Percentiles rank a stretch among this genome's conserved stretches.
phyloP scores from a whole-genome alignment of 1,284 basidiomycete species.

The Retiboletus flavoniger region DNA sequence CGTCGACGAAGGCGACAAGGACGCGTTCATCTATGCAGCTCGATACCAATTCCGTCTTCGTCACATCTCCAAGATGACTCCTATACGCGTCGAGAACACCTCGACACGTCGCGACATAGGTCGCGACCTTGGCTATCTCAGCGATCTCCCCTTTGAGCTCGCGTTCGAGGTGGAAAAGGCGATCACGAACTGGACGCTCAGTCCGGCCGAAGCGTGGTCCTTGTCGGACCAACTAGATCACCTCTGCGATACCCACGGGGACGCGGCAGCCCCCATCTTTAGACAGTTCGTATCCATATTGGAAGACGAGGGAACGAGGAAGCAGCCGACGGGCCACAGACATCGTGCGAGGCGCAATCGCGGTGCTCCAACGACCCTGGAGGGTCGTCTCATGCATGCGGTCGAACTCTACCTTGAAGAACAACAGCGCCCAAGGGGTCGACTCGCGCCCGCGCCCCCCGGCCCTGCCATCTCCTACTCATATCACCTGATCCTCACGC shows the following conservation, averaged over 20 bases:
- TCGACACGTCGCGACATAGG: background rate
- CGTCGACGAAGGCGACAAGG: constrained; percentile 20
- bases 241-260: constrained; percentile 20
- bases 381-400: constrained; percentile 23
- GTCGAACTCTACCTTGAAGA: constrained; percentile 27
- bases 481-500: constrained; percentile 52
- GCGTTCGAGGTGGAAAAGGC: constrained; percentile 43
- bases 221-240: constrained; percentile 21
- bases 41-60: constrained; percentile 27
- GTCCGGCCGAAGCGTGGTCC: constrained; percentile 20
- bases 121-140: constrained; percentile 26
- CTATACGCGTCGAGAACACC: constrained; percentile 18
- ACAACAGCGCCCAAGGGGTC: constrained; percentile 23
- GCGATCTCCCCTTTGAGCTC: constrained; percentile 34
- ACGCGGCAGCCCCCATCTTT: constrained; percentile 33
- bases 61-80: background rate
- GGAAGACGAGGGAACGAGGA: constrained; percentile 14
- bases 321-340: background rate
- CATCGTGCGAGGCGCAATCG: background rate
- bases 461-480: constrained; percentile 31
- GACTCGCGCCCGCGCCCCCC: constrained; percentile 22
- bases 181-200: constrained; percentile 30
- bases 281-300: constrained; percentile 29
- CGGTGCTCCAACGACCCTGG: constrained; percentile 12
- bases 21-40: constrained; percentile 31